Conservation (phyloP, 2,329 filamentous ascomycete genomes). For the Phialophora chinensis region DNA sequence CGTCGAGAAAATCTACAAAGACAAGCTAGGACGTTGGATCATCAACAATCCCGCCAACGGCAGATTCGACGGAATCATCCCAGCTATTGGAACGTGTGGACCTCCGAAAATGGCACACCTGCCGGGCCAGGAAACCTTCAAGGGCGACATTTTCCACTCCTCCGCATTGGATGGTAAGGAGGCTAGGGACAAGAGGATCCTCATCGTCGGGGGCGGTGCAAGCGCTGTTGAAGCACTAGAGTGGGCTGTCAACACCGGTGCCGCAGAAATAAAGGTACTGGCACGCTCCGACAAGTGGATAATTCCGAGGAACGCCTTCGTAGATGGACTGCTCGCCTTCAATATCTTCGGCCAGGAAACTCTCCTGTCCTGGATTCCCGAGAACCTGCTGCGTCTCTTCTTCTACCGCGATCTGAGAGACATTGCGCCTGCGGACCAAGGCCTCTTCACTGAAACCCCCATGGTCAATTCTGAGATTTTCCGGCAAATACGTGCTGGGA, state of each 20-base stretch:
- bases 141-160: constrained; percentile 75
- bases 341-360: constrained; percentile 84
- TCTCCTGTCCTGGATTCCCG: constrained; percentile 76
- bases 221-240: constrained; percentile 83
- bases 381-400: constrained; percentile 73
- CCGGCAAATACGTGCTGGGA: constrained; percentile 72
- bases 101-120: constrained; percentile 75
- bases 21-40: constrained; percentile 73
- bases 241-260: constrained; percentile 72
- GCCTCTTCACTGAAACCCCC: constrained; percentile 81
- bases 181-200: constrained; percentile 75
- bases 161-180: constrained; percentile 74
- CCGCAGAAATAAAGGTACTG: constrained; percentile 72
- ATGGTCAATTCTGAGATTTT: constrained; percentile 88
- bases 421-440: constrained; percentile 70
- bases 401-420: constrained; percentile 83
- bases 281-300: constrained; percentile 86
- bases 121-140: constrained; percentile 72
- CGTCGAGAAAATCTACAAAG: constrained; percentile 73
- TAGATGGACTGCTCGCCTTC: constrained; percentile 74
- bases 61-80: constrained; percentile 77
- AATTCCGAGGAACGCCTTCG: constrained; percentile 77
- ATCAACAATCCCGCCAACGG: constrained; percentile 75
- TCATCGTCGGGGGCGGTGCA: constrained; percentile 78
- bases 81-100: constrained; percentile 80